phyloP scores from a whole-genome alignment of 1,139 yeast genomes.

The Taphrina sp. region DNA sequence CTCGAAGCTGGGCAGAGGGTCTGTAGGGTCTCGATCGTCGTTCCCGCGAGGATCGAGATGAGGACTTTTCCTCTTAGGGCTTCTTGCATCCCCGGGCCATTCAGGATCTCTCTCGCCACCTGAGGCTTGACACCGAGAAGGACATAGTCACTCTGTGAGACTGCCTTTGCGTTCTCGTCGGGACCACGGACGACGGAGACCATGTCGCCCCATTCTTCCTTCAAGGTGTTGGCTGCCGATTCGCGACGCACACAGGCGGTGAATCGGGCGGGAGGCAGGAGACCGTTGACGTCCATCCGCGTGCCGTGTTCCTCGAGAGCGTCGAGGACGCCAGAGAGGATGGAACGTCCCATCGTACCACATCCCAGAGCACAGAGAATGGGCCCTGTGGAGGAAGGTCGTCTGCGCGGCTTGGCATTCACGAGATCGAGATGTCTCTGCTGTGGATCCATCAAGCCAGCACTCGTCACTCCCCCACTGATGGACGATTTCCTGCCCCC shows the following conservation, averaged over 20 bases:
- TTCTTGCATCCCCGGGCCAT: constrained; percentile 40
- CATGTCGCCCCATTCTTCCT: constrained; percentile 50
- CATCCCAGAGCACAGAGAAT: constrained; percentile 83
- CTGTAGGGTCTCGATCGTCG: constrained; percentile 69
- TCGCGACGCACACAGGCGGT: constrained; percentile 71
- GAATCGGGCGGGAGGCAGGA: constrained; percentile 67
- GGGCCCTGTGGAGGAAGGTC: constrained; percentile 22
- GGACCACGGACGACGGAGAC: constrained; percentile 51
- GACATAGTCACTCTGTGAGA: constrained; percentile 63
- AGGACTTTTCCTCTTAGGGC: constrained; percentile 59
- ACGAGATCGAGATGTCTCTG: constrained; percentile 1
- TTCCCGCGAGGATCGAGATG: constrained; percentile 87
- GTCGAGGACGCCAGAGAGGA: constrained; percentile 70
- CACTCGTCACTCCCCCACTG: constrained; percentile 15
- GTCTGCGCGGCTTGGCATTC: constrained; percentile 1
- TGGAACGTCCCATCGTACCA: constrained; percentile 98
- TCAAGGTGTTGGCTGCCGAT: constrained; percentile 52
- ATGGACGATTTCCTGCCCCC: background rate
- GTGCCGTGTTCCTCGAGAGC: constrained; percentile 44
- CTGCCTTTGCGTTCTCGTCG: constrained; percentile 37
- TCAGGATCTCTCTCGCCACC: constrained; percentile 60
- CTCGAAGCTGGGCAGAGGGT: constrained; percentile 39
- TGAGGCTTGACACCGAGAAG: constrained; percentile 56
- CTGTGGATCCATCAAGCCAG: constrained; percentile 9
- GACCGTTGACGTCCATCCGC: constrained; percentile 39